These are phyloP conservation scores for Knufia petricola DNA, from an alignment of 2,329 filamentous ascomycete species.

Conservation along the genomic window DNA sequence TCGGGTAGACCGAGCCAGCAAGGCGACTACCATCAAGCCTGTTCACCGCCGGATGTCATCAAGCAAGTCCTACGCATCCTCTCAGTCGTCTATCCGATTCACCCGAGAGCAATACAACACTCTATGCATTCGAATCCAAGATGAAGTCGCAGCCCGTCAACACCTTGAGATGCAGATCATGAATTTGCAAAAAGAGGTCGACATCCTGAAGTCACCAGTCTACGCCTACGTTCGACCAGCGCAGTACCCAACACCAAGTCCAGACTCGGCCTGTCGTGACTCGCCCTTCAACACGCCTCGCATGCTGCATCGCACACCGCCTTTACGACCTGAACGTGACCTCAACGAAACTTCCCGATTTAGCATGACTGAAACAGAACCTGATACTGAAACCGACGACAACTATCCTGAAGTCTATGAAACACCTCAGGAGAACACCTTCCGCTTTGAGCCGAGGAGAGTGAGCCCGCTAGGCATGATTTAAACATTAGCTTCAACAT, in stretches of 20 bases:
- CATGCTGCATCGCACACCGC: constrained; percentile 13
- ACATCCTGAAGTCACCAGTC: constrained; percentile 18
- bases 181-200: constrained; percentile 32
- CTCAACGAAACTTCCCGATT: constrained; percentile 19
- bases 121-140: constrained; percentile 36
- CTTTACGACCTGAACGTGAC: constrained; percentile 1
- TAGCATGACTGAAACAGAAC: constrained; percentile 17
- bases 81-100: constrained; percentile 17
- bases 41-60: constrained; percentile 12
- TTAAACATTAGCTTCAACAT: background rate
- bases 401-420: constrained; percentile 20
- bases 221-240: constrained; percentile 18
- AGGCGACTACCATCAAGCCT: constrained; percentile 19
- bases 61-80: constrained; percentile 11
- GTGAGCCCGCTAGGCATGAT: constrained; percentile 5
- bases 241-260: constrained; percentile 19
- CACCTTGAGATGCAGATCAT: constrained; percentile 36
- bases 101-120: constrained; percentile 39
- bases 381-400: constrained; percentile 17
- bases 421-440: constrained; percentile 20
- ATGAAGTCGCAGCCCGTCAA: constrained; percentile 38
- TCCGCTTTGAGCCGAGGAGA: constrained; percentile 16
- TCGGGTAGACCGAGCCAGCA: constrained; percentile 16
- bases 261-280: constrained; percentile 13
- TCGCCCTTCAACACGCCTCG: constrained; percentile 12